Base-by-base conservation (phyloP, 140 eudicot species). In the Anethum foeniculum region DNA sequence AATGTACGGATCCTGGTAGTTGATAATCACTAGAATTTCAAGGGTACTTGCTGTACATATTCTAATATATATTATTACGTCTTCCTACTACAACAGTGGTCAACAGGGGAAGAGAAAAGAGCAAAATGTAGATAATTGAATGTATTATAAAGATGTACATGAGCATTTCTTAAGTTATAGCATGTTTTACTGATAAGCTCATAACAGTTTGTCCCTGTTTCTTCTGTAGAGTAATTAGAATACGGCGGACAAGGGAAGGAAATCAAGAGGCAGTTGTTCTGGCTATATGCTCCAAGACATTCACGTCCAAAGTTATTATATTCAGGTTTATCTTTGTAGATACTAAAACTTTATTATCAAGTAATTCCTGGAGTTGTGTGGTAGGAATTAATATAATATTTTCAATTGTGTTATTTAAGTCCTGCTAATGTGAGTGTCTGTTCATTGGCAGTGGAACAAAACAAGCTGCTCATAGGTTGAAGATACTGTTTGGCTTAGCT, bases 221-320 rank as follows among this genome's bases (percentile, higher is more conserved):
- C 54, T 19, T 86, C 65, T 86, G 81, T 90, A 93, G 97, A 90
- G 96, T 94, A 77, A 90, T 94, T 64, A 91, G 99, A 80, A 94
- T 92, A 83, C 86, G 99, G 23, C 88, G 99, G 49, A 86, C 77
- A 82, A 91, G 90, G 41, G 97, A 94, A 88, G 97, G 93, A 83
- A 89, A 94, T 76, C 95, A 92, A 58, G 99, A 94, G 79, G 96
- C 97, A 46, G 96, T 94, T 81, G 97, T 94, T 77, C 95, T 94
- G 87, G 92, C 99, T 58, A 84, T 94, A 76, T 94, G 99, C 88
- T 89, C 97, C 71, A 94, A 91, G 88, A 92, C 97, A 75, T 94
- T 94, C 82, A 92, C 96, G 71, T 90, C 97, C 27, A 84, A 88
- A 89, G 99, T 88, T 78, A 94, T 94, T 77, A 89, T 94, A 71